Base-by-base conservation (phyloP, 257 asterid genomes). In the Parsonsia alboflavescens region DNA sequence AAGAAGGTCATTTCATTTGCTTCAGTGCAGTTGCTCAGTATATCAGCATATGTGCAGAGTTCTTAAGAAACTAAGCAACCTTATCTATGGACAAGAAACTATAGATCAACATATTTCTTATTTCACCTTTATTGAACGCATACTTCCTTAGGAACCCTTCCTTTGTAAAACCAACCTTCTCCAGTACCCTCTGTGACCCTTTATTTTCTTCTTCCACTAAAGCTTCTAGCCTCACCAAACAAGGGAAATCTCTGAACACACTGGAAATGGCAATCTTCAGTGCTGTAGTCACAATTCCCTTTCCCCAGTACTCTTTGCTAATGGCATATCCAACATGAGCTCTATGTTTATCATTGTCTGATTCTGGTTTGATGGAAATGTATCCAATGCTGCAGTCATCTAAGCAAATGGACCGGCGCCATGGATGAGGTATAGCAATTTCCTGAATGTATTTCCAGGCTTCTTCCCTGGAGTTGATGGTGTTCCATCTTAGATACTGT, bases 371-470 rank as follows among this genome's bases (percentile, higher is more conserved):
- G n/a, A 88, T 73, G 1, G 91, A 88, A n/a, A 89, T 39, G 80
- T 89, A 91, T 6, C 96, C 94, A 45, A 85, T 82, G 42, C 91
- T 84, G 0, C 78, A 84, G 48, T 75, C 87, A 50, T 85, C 86
- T 10, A 89, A 80, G 76, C 91, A 91, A 6, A 91, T 88, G 4
- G 91, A 89, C 48, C 50, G 82, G 45, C 92, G 88, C 90, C 92
- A 91, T 7, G 94, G 92, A 71, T 85, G 97, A 0, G 94, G 88
- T 1, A 89, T 88, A 64, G 86, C 94, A 13, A 89, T 85, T 42
- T 87, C 83, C 53, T 81, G 76, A 69, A 89, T 85, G 80, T 91
- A 56, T 11, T 50, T 77, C 19, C 76, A 63, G 36, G 96, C 96
- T 80, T 82, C 88, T 72, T 91, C 88, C 69, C 7, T 76, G 39